A percentile compares a stretch with the other conserved stretches of the same genome.
Conservation (phyloP, 2,329 filamentous ascomycete genomes). For the Endothia cerciana region DNA sequence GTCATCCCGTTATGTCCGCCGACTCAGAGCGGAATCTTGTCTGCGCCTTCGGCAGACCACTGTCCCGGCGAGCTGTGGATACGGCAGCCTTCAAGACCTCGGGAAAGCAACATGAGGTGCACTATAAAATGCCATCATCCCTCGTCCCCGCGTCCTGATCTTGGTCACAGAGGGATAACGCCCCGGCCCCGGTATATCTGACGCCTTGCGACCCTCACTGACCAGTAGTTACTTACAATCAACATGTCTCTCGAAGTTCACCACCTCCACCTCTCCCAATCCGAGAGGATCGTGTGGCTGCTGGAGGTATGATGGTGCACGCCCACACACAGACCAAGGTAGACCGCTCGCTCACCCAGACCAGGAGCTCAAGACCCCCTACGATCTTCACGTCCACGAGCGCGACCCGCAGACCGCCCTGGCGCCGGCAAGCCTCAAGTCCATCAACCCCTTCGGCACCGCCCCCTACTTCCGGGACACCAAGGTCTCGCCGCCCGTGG, state of each 20-base stretch:
- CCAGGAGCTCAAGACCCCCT: conserved; percentile 58
- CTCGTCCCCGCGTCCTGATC: neutral
- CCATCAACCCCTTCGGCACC: conserved; percentile 53
- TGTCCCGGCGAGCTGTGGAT: neutral
- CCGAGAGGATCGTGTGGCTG: conserved; percentile 66
- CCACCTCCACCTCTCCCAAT: conserved; percentile 62
- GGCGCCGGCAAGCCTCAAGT: conserved; percentile 45
- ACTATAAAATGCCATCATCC: neutral
- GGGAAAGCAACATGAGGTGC: neutral
- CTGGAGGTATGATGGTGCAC: conserved; percentile 56
- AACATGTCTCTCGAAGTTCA: conserved; percentile 46
- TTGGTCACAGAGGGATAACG: neutral
- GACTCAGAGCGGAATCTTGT: neutral
- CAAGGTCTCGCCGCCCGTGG: conserved; percentile 42
- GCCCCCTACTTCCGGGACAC: conserved; percentile 65
- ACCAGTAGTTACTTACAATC: neutral
- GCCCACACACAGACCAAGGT: neutral
- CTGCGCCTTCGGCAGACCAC: neutral
- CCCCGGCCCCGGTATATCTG: neutral
- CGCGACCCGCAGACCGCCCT: conserved; percentile 37
- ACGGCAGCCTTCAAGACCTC: neutral
- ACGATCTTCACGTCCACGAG: conserved; percentile 41
- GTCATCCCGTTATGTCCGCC: neutral
- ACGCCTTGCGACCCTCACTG: neutral
- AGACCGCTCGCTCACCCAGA: neutral